Evolutionary conservation across 805 yeast genomes (phyloP), one percentile per base, ranked within the genome.

Genomic region (Myxozyma geophila): DNA sequence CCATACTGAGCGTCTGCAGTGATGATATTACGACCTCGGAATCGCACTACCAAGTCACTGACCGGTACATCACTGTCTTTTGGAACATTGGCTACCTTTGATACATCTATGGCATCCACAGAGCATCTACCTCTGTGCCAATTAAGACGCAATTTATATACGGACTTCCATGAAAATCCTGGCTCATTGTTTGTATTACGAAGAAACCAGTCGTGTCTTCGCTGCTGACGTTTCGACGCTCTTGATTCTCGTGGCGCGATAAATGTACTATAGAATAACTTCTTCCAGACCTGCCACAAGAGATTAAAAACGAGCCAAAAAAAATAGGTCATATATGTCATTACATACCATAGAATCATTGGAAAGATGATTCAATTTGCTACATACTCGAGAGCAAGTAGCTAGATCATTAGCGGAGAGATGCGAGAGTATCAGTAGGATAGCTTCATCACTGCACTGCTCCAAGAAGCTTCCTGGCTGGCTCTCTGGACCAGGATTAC

Each of bases 111-210:
- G 12, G 63, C 37, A 15, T 46, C 60, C 40, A 64, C 57, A 15
- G 61, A 53, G 49, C 68, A 64, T 8, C 65, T 56, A 4, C 68
- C 68, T 19, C 47, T 57, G 53, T 64, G 62, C 68, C 68, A 64
- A 43, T 64, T 64, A 39, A 58, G 48, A 7, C 63, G 60, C 19
- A 64, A 39, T 51, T 37, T 58, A 60, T 58, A 64, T 1, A 28
- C 40, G 7, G 63, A 23, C 40, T 60, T 64, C 68, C 68, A 64
- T 10, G 35, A 9, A 1, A 37, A 36, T 10, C 39, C 56, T 33
- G 61, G 40, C 35, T 56, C 52, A 10, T 47, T 17, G 13, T 15
- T n/a, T n/a, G 49, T 19, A 23, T 17, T 8, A 13, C 35, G 46
- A 6, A 12, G 19, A 36, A 62, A 37, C 59, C 60, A 58, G 17